These are phyloP conservation scores for Elsinoe fawcettii DNA, from an alignment of 2,329 filamentous ascomycete species.

Conservation along the genomic window DNA sequence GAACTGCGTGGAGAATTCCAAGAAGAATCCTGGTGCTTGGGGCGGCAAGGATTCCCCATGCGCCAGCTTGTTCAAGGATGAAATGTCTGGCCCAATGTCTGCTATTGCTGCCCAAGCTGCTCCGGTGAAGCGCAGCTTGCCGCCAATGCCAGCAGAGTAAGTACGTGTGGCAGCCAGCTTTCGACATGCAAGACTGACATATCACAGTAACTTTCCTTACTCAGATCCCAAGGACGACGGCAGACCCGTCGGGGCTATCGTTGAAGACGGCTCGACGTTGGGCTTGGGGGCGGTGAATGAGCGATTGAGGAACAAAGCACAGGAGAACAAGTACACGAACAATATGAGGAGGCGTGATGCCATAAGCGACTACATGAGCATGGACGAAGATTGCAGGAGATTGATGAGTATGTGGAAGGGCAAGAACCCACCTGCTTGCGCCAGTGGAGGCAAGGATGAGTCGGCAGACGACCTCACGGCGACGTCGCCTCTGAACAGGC, in stretches of 20 bases:
- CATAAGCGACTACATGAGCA: background rate
- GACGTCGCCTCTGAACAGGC: no score
- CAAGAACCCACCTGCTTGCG: background rate
- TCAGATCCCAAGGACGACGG: background rate
- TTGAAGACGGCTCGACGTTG: no score
- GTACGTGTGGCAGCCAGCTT: no score
- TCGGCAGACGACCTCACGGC: no score
- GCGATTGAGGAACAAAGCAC: background rate
- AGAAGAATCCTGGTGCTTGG: background rate
- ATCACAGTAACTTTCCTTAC: background rate
- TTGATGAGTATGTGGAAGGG: background rate
- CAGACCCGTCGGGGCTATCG: background rate
- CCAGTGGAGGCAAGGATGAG: background rate
- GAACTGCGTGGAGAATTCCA: background rate
- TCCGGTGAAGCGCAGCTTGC: background rate
- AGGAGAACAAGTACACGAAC: no score
- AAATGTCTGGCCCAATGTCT: background rate
- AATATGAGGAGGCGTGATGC: background rate
- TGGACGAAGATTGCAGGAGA: background rate
- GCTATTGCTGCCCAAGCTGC: background rate
- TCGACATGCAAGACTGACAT: background rate
- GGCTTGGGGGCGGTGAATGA: background rate
- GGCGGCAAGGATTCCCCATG: background rate
- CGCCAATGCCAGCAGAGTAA: background rate
- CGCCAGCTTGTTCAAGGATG: background rate